A percentile compares a stretch with the other conserved stretches of the same genome.
Evolutionary conservation across 1,284 basidiomycete species (phyloP).

Genomic region (Prillingera fragicola): DNA sequence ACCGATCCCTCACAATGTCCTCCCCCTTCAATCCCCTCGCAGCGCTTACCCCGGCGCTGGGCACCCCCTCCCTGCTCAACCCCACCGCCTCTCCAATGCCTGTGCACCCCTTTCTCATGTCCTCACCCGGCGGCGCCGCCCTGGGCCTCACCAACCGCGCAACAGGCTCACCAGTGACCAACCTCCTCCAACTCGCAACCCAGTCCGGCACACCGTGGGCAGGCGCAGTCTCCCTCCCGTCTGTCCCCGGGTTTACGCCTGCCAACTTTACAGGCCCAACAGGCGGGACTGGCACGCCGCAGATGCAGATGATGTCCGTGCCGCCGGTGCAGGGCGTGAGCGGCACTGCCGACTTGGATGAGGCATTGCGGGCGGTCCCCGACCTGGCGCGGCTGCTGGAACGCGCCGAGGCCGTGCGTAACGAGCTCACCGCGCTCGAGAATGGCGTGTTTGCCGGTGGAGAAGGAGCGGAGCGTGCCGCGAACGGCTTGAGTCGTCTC

Average conservation of each 20-base stretch:
- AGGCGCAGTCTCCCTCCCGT: not conserved
- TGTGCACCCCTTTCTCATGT: not conserved
- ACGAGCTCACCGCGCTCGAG: slow-evolving; percentile 6
- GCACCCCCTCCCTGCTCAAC: not conserved
- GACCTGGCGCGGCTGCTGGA: slow-evolving; percentile 12
- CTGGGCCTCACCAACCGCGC: not conserved
- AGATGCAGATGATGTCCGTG: not conserved
- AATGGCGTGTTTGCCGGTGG: slow-evolving; percentile 3
- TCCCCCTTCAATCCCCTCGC: slow-evolving; percentile 20
- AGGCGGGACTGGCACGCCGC: not conserved
- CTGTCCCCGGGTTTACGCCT: not conserved
- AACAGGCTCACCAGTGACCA: not conserved
- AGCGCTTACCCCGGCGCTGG: not conserved
- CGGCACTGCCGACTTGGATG: slow-evolving; percentile 8
- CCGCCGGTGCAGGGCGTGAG: not conserved
- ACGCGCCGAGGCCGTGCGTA: slow-evolving; percentile 10
- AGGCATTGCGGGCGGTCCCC: slow-evolving; percentile 10
- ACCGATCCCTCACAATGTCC: slow-evolving; percentile 15
- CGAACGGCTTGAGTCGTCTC: not conserved
- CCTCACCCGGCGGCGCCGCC: not conserved
- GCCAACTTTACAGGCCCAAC: not conserved
- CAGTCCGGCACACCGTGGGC: not conserved
- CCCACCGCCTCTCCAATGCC: not conserved
- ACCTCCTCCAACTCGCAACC: not conserved
- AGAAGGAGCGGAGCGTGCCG: slow-evolving; percentile 1